phyloP scores from a whole-genome alignment of 495 filamentous ascomycete species.

The Neurospora africana region DNA sequence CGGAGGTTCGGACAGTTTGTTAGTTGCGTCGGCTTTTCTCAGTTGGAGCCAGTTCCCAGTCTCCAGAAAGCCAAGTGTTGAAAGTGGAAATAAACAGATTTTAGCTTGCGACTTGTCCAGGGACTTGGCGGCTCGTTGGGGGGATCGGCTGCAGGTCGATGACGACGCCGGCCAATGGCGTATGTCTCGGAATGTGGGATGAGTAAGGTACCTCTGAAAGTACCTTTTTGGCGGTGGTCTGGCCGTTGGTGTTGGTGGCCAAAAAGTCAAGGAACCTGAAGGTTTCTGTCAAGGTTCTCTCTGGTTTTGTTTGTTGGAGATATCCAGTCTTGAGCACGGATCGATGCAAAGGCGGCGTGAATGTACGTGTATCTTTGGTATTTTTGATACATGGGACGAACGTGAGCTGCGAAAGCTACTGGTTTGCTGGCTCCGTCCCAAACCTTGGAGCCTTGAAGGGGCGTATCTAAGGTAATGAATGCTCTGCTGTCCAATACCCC shows the following conservation, averaged over 20 bases:
- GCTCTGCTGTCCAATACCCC: not conserved
- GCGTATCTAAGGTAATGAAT: not conserved
- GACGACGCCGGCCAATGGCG: slow-evolving; percentile 25
- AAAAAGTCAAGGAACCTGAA: not conserved
- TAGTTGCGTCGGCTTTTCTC: not conserved
- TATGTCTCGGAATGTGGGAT: slow-evolving; percentile 26
- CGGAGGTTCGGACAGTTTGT: not conserved
- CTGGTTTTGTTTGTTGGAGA: not conserved
- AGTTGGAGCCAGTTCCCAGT: not conserved
- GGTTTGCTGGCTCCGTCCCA: not conserved
- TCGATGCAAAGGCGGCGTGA: not conserved
- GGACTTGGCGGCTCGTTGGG: slow-evolving; percentile 17
- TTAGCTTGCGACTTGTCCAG: slow-evolving; percentile 8
- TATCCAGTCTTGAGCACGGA: not conserved
- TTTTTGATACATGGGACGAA: not conserved
- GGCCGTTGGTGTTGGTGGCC: not conserved
- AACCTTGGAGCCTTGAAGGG: not conserved
- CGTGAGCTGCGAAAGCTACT: not conserved
- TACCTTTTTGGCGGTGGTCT: no score
- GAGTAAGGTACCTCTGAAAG: not conserved
- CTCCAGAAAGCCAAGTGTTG: slow-evolving; percentile 1
- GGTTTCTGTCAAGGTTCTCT: not conserved
- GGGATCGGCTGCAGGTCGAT: slow-evolving; percentile 28
- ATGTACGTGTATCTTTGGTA: not conserved
- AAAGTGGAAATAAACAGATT: slow-evolving; percentile 19